Evolutionary conservation across 495 filamentous ascomycete genomes (phyloP).

Genomic region (Corynascus novoguineensis): DNA sequence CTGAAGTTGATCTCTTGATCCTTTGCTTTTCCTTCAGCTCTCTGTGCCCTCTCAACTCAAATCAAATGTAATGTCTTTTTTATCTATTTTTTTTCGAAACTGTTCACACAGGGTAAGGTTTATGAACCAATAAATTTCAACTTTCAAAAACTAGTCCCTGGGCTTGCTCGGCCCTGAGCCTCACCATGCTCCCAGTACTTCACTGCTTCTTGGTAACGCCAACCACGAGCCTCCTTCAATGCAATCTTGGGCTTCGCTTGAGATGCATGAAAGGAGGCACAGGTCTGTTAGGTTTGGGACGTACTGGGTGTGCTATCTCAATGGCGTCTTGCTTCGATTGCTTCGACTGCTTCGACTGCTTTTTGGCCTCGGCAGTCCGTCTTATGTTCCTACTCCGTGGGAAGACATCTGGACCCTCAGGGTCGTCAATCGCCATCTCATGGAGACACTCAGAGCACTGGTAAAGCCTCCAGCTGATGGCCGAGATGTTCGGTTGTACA

Average conservation of each 20-base stretch:
- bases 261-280: slow-evolving; percentile 28
- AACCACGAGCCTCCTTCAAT: slow-evolving; percentile 32
- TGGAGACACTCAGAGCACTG: too few relatives aligned
- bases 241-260: slow-evolving; percentile 22
- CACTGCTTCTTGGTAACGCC: slow-evolving; percentile 33
- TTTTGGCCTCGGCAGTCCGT: too few relatives aligned
- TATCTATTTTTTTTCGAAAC: slow-evolving; percentile 87
- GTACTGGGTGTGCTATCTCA: neutral
- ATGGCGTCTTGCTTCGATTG: too few relatives aligned
- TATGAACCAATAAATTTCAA: slow-evolving; percentile 79
- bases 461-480: too few relatives aligned
- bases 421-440: too few relatives aligned
- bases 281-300: neutral
- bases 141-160: slow-evolving; percentile 46
- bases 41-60: slow-evolving; percentile 72
- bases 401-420: too few relatives aligned
- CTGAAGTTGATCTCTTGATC: slow-evolving; percentile 21
- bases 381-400: too few relatives aligned
- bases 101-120: slow-evolving; percentile 62
- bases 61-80: slow-evolving; percentile 99
- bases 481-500: too few relatives aligned
- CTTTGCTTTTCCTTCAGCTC: slow-evolving; percentile 39
- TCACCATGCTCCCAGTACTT: slow-evolving; percentile 32
- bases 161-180: slow-evolving; percentile 27
- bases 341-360: too few relatives aligned